Conservation (phyloP, 2,329 filamentous ascomycete species). For the Sarocladiaceae sp. region DNA sequence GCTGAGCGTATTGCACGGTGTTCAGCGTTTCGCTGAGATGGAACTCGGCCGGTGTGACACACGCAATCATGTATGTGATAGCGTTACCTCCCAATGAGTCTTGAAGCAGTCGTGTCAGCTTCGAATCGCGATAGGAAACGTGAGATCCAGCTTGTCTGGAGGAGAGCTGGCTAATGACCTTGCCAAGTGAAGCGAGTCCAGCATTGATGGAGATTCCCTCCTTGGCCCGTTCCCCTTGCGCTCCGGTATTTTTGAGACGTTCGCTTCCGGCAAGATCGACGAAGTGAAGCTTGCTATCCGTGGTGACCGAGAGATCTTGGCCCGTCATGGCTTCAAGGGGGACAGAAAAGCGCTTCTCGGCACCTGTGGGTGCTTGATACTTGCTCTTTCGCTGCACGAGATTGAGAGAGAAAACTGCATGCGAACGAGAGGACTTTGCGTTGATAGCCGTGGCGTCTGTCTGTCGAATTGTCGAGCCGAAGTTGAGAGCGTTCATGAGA, state of each 20-base stretch:
- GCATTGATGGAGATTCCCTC: conserved; percentile 99
- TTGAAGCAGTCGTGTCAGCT: conserved; percentile 88
- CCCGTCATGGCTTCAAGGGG: conserved; percentile 75
- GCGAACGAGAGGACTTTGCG: conserved; percentile 93
- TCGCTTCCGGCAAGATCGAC: conserved; percentile 97
- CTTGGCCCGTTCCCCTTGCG: conserved; percentile 87
- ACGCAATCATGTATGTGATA: conserved; percentile 99
- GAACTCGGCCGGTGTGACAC: conserved; percentile 94
- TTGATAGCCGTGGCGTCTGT: conserved; percentile 97
- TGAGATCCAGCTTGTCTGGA: conserved; percentile 83
- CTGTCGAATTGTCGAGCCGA: conserved; percentile 90
- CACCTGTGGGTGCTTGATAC: conserved; percentile 33
- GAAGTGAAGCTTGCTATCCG: conserved; percentile 98
- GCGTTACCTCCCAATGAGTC: conserved; percentile 96
- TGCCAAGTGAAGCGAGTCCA: conserved; percentile 88
- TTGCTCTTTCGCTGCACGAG: conserved; percentile 78
- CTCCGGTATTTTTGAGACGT: conserved; percentile 92
- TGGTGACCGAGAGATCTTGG: conserved; percentile 65
- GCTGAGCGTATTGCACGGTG: conserved; percentile 94
- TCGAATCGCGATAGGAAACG: conserved; percentile 98
- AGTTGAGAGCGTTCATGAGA: conserved; percentile 81
- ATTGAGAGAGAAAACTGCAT: conserved; percentile 95
- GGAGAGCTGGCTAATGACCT: conserved; percentile 96
- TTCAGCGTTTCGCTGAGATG: conserved; percentile 97
- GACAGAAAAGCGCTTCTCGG: conserved; percentile 83